Evolutionary conservation across 108 stramenopile species (phyloP).

Genomic region (Cyclotella distinguenda): DNA sequence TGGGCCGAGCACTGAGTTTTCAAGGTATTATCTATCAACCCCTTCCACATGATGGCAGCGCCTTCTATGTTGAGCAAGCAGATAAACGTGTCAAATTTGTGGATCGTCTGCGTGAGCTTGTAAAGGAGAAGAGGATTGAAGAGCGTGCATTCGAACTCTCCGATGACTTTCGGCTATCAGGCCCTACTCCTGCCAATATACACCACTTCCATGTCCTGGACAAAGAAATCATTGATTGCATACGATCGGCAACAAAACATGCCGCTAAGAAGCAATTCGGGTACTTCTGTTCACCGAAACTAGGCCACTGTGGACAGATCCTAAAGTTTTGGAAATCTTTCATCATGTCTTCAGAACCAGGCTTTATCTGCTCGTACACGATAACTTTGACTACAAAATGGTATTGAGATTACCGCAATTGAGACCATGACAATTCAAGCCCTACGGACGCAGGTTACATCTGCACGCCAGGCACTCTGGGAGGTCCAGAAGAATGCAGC

Average conservation of each 20-base stretch:
- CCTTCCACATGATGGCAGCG: background rate
- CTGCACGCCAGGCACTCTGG: background rate
- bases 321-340: too few species aligned
- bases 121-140: background rate
- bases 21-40: background rate
- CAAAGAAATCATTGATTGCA: too few species aligned
- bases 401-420: background rate
- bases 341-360: too few species aligned
- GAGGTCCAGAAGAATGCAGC: constrained; percentile 5
- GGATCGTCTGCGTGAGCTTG: background rate
- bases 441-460: background rate
- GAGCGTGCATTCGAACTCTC: background rate
- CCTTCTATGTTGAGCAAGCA: background rate
- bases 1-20: background rate
- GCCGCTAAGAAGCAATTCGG: too few species aligned
- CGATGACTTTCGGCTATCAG: too few species aligned
- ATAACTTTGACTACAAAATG: background rate
- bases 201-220: too few species aligned
- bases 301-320: too few species aligned
- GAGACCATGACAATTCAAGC: background rate
- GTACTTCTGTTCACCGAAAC: too few species aligned
- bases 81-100: constrained; percentile 12
- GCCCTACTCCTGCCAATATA: too few species aligned
- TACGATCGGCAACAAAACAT: too few species aligned
- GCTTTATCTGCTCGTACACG: too few species aligned